Evolutionary conservation across 495 filamentous ascomycete species (phyloP), one percentile per base, ranked within the genome.

Genomic region (Penicillium maclennaniae): DNA sequence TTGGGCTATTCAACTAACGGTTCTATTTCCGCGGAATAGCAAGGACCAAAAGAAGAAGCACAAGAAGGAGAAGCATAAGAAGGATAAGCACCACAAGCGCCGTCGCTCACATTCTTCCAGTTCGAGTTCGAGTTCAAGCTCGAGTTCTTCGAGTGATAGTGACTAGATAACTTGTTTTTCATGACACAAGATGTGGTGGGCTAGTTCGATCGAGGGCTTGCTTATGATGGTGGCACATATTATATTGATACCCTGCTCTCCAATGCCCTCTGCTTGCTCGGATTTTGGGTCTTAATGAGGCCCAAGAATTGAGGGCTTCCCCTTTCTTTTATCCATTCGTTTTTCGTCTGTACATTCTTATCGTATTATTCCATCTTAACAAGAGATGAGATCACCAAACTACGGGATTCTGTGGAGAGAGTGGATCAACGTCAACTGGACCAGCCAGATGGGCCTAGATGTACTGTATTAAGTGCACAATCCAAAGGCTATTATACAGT

Each of bases 41-140:
- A 61, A 59, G 45, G 49, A 47, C 28, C 53, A 54, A 50, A 65
- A 64, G 53, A 68, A 69, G 48, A 62, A 66, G 19, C 27, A 69
- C 26, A 67, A 66, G 54, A 69, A 73, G 43, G 49, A 68, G 4
- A 56, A 70, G 37, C 45, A 62, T 7, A 59, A 64, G 45, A 59
- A 69, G 44, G 34, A 65, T 10, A 62, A 67, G 51, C 58, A 61
- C 25, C 59, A 66, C 54, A 67, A 65, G 50, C 59, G 62, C 28
- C 43, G 51, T 15, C 47, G 56, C 21, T 66, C 23, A 5, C 23
- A 23, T 5, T 23, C 23, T 23, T 23, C 23, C 23, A 23, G 23
- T 23, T 23, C 61, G 17, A 69, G 65, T 28, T 71, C 64, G 0
- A 67, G 65, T 41, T 68, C 63, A 1, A 67, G 63, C 54, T 65